Evolutionary conservation across 495 filamentous ascomycete genomes (phyloP).

Genomic region (Hypoxylon subgilvum): DNA sequence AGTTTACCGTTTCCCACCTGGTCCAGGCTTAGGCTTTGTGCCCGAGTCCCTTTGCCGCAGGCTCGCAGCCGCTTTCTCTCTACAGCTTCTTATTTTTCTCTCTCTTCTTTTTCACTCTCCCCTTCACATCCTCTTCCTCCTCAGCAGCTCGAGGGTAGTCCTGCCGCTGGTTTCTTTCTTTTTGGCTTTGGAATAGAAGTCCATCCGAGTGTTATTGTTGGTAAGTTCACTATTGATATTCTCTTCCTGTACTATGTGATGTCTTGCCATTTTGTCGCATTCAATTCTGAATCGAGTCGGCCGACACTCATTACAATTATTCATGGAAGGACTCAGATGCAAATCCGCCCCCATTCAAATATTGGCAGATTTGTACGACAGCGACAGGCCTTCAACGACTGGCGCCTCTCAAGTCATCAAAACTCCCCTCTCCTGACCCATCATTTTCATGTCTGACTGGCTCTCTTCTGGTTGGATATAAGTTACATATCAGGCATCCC

Average conservation of each 20-base stretch:
- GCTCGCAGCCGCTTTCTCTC: conserved; percentile 21
- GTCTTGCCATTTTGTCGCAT: conserved; percentile 12
- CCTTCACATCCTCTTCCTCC: conserved; percentile 31
- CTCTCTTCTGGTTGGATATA: not conserved
- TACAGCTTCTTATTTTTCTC: conserved; percentile 30
- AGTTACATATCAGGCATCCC: conserved; percentile 1
- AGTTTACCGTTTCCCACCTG: conserved; percentile 23
- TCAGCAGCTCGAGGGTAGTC: conserved; percentile 33
- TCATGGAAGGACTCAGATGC: conserved; percentile 6
- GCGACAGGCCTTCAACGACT: too few species aligned
- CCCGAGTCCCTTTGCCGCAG: conserved; percentile 25
- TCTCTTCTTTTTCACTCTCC: conserved; percentile 8
- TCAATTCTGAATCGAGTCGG: conserved; percentile 6
- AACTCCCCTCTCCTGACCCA: conserved; percentile 4
- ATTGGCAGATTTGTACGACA: not conserved
- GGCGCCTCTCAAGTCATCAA: conserved; percentile 1
- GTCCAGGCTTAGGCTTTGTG: conserved; percentile 30
- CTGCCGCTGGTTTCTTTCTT: conserved; percentile 39
- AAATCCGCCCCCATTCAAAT: conserved; percentile 19
- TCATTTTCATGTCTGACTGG: not conserved
- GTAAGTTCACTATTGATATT: conserved; percentile 17
- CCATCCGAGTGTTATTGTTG: conserved; percentile 32
- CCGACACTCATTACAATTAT: conserved; percentile 7
- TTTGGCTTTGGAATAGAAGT: conserved; percentile 39
- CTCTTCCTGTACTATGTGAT: not conserved